Percentiles rank a stretch among this genome's conserved stretches.
Evolutionary conservation across 1,284 basidiomycete genomes (phyloP).

Genomic region (Tylopilus sp.): DNA sequence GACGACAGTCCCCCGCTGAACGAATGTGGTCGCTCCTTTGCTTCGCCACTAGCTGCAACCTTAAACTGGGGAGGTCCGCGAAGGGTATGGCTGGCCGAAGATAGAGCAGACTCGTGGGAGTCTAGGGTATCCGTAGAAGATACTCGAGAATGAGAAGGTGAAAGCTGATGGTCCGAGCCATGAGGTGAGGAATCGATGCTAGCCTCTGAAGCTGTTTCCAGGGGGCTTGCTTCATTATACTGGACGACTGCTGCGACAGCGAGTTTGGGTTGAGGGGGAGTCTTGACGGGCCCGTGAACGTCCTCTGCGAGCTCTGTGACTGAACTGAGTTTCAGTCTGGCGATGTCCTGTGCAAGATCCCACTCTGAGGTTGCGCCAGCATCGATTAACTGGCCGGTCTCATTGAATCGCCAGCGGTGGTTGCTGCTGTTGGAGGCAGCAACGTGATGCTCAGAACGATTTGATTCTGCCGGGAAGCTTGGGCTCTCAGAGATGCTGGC

Average conservation of each 20-base stretch:
- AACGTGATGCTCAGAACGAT: constrained; percentile 32
- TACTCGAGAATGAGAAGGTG: constrained; percentile 66
- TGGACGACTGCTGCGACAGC: constrained; percentile 47
- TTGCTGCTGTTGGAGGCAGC: constrained; percentile 31
- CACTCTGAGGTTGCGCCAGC: constrained; percentile 51
- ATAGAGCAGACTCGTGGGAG: constrained; percentile 52
- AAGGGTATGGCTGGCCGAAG: constrained; percentile 50
- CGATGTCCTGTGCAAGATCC: constrained; percentile 69
- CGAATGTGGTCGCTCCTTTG: constrained; percentile 71
- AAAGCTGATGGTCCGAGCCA: constrained; percentile 56
- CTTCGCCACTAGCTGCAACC: constrained; percentile 46
- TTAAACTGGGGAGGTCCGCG: constrained; percentile 51
- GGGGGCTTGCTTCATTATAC: constrained; percentile 59
- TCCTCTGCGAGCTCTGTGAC: constrained; percentile 48
- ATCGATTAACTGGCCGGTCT: constrained; percentile 58
- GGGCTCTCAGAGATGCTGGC: constrained; percentile 34
- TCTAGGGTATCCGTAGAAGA: constrained; percentile 68
- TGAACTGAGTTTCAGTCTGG: constrained; percentile 61
- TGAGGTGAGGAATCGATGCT: constrained; percentile 71
- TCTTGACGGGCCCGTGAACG: constrained; percentile 49
- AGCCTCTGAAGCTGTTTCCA: constrained; percentile 64
- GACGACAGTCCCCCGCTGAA: constrained; percentile 70
- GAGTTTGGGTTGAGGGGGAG: constrained; percentile 59
- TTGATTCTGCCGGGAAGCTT: constrained; percentile 19
- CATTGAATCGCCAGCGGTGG: constrained; percentile 60